phyloP scores from a whole-genome alignment of 1,284 basidiomycete species.

The Cryptococcus sp. region DNA sequence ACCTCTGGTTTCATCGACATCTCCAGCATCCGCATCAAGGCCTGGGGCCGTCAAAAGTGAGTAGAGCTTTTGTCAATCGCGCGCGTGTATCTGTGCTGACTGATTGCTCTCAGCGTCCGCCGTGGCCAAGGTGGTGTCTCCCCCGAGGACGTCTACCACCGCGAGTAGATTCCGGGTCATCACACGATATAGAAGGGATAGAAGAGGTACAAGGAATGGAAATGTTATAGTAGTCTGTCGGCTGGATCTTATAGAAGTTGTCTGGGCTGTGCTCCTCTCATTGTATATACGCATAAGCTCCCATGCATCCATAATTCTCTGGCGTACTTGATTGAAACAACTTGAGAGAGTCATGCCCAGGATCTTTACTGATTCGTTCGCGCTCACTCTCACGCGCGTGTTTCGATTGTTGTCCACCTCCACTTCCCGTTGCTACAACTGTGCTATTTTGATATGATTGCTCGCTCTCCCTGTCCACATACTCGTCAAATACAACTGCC shows the following conservation, averaged over 20 bases:
- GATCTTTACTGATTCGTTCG: too few relatives aligned
- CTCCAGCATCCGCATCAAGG: constrained; percentile 92
- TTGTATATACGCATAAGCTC: too few relatives aligned
- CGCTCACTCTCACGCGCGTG: too few relatives aligned
- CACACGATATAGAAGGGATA: background rate
- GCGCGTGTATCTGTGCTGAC: background rate
- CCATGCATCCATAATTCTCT: too few relatives aligned
- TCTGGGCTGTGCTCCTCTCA: constrained; percentile 3
- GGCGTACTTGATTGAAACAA: too few relatives aligned
- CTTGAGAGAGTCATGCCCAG: too few relatives aligned
- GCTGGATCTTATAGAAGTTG: constrained; percentile 1
- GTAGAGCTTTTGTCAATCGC: constrained; percentile 7
- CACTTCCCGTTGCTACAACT: background rate
- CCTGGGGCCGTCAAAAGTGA: constrained; percentile 61
- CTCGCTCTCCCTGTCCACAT: too few relatives aligned
- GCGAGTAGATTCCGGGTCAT: constrained; percentile 29
- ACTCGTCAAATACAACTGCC: too few relatives aligned
- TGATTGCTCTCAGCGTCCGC: constrained; percentile 61
- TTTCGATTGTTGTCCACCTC: too few relatives aligned
- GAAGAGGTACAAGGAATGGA: background rate
- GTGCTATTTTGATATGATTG: too few relatives aligned
- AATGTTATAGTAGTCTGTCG: constrained; percentile 1
- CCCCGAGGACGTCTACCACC: constrained; percentile 75
- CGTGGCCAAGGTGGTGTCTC: constrained; percentile 76
- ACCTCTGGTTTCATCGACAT: constrained; percentile 93